Percentiles rank a stretch among this genome's conserved stretches.
These are phyloP conservation scores for Suillus sp. DNA, from an alignment of 768 basidiomycete genomes.

Conservation along the genomic window DNA sequence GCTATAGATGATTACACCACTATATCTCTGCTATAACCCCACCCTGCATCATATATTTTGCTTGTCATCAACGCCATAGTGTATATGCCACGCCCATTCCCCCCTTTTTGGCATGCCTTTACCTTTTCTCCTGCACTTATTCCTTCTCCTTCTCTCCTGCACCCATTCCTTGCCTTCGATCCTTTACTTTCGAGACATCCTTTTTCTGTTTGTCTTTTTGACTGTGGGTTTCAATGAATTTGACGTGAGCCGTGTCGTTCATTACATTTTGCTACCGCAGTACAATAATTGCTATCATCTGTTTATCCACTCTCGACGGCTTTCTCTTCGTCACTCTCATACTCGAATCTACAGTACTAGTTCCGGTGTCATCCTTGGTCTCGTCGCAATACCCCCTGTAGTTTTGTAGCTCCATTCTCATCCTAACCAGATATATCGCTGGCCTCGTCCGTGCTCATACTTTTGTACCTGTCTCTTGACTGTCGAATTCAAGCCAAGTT, in stretches of 20 bases:
- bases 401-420: slow-evolving; percentile 33
- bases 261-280: slow-evolving; percentile 27
- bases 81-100: slow-evolving; percentile 8
- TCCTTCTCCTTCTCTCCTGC: slow-evolving; percentile 12
- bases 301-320: slow-evolving; percentile 18
- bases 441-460: slow-evolving; percentile 7
- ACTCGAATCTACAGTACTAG: slow-evolving; percentile 34
- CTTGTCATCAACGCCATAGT: slow-evolving; percentile 17
- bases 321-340: slow-evolving; percentile 19
- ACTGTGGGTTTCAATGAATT: slow-evolving; percentile 25
- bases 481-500: slow-evolving; percentile 5
- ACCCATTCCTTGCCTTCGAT: slow-evolving; percentile 5
- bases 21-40: slow-evolving; percentile 13
- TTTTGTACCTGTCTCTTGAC: slow-evolving; percentile 7
- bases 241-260: slow-evolving; percentile 24
- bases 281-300: slow-evolving; percentile 34
- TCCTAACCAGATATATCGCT: slow-evolving; percentile 16
- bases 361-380: slow-evolving; percentile 30
- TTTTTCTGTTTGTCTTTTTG: slow-evolving; percentile 22
- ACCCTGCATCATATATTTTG: slow-evolving; percentile 23
- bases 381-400: slow-evolving; percentile 40
- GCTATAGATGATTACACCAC: slow-evolving; percentile 22
- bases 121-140: slow-evolving; percentile 22
- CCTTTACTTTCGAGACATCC: slow-evolving; percentile 13
- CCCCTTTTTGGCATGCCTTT: slow-evolving; percentile 6